These are phyloP conservation scores for Lanzia echinophila DNA, from an alignment of 2,329 filamentous ascomycete species.

Conservation along the genomic window DNA sequence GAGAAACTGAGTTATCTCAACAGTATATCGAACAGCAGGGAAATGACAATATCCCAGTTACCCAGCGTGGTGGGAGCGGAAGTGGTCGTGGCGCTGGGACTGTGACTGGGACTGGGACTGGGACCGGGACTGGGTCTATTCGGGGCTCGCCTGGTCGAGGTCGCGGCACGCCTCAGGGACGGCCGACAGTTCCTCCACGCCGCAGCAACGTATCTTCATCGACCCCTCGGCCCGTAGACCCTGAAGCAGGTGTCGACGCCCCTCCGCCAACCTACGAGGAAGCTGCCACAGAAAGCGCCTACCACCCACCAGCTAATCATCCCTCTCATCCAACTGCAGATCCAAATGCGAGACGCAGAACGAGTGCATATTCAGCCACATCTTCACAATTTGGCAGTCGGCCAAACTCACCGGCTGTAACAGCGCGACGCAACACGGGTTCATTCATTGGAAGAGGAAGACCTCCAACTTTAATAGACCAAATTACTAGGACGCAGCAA, in stretches of 20 bases:
- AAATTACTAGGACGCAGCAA: conserved; percentile 19
- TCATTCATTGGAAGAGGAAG: conserved; percentile 9
- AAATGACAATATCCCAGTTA: conserved; percentile 20
- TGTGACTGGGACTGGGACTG: too few relatives aligned
- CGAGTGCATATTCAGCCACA: conserved; percentile 18
- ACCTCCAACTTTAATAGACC: conserved; percentile 13
- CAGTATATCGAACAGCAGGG: conserved; percentile 63
- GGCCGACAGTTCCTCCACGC: conserved; percentile 13
- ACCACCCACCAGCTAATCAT: conserved; percentile 42
- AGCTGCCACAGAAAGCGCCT: conserved; percentile 49
- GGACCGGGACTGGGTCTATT: neutral
- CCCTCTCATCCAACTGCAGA: conserved; percentile 33
- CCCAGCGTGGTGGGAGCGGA: conserved; percentile 23
- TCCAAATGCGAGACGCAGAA: conserved; percentile 11
- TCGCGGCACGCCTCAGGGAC: conserved; percentile 5
- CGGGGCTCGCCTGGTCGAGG: neutral
- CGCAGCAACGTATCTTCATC: neutral
- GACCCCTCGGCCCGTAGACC: conserved; percentile 17
- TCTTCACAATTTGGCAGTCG: neutral
- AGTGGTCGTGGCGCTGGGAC: neutral
- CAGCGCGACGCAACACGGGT: neutral
- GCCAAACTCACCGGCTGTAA: conserved; percentile 1
- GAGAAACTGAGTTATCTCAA: conserved; percentile 63
- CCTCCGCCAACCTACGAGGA: conserved; percentile 63
- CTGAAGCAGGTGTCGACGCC: conserved; percentile 41